Conservation (phyloP, 352 stramenopile species). For the Blastocystis hominis region DNA sequence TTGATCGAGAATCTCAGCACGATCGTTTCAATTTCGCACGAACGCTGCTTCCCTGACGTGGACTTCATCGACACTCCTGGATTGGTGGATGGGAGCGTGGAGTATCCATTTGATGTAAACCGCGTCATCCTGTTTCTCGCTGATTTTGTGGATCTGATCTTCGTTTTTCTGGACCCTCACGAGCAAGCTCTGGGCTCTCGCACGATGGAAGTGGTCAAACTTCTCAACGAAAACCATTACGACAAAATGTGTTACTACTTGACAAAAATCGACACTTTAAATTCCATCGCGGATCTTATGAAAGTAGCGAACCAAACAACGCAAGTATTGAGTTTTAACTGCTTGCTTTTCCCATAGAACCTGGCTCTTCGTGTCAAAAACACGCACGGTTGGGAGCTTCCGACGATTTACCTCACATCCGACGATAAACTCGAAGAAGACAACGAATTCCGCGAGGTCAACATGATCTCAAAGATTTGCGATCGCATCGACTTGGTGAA, state of each 20-base stretch:
- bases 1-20: conserved; percentile 68
- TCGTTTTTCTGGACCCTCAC: conserved; percentile 69
- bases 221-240: conserved; percentile 63
- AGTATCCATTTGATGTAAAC: conserved; percentile 70
- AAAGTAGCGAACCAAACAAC: conserved; percentile 70
- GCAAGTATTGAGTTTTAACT: conserved; percentile 55
- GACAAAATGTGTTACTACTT: conserved; percentile 65
- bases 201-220: conserved; percentile 70
- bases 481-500: conserved; percentile 66
- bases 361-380: conserved; percentile 66
- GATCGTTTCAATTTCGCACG: conserved; percentile 66
- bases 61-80: conserved; percentile 71
- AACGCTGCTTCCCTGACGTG: conserved; percentile 65
- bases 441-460: conserved; percentile 51
- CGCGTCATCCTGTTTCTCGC: conserved; percentile 67
- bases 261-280: conserved; percentile 68
- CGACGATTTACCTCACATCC: conserved; percentile 65
- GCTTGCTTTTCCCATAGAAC: conserved; percentile 63
- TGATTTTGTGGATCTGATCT: conserved; percentile 66
- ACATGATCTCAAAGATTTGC: conserved; percentile 49
- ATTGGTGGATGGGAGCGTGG: conserved; percentile 68
- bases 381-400: conserved; percentile 67
- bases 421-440: conserved; percentile 58
- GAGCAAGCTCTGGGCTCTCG: conserved; percentile 68
- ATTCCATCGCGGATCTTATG: conserved; percentile 68